Conservation (phyloP, 2,329 filamentous ascomycete genomes). For the Fusarium burgessii region DNA sequence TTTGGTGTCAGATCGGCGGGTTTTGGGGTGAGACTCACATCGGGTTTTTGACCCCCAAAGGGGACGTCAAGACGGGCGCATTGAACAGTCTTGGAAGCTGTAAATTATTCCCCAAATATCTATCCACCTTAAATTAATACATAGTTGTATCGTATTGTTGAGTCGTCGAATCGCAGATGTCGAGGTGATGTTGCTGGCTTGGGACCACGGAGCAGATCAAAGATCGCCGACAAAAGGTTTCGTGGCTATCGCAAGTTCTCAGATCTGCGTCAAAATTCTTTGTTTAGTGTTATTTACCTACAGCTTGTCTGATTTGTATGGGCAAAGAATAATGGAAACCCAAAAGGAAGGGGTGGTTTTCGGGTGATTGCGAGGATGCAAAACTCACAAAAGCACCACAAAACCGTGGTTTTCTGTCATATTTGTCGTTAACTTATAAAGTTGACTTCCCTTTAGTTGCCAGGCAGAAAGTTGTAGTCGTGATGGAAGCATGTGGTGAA, state of each 20-base stretch:
- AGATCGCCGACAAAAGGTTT: background rate
- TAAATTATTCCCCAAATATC: no score
- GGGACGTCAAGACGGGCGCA: no score
- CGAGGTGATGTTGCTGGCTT: no score
- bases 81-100: background rate
- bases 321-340: rapidly evolving
- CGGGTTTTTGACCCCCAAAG: no score
- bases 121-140: no score
- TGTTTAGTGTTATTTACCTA: rapidly evolving
- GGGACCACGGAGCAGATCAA: background rate
- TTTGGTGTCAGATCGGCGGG: no score
- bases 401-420: rapidly evolving
- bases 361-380: rapidly evolving
- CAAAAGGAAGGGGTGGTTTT: background rate
- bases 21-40: no score
- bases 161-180: background rate
- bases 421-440: rapidly evolving
- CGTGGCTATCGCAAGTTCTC: background rate
- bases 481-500: rapidly evolving
- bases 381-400: no score
- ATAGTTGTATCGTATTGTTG: no score
- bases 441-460: rapidly evolving
- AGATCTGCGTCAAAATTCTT: rapidly evolving
- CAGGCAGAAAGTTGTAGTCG: rapidly evolving
- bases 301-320: background rate